These are phyloP conservation scores for Drechslerella coelobrocha DNA, from an alignment of 2,329 filamentous ascomycete species.

Conservation along the genomic window DNA sequence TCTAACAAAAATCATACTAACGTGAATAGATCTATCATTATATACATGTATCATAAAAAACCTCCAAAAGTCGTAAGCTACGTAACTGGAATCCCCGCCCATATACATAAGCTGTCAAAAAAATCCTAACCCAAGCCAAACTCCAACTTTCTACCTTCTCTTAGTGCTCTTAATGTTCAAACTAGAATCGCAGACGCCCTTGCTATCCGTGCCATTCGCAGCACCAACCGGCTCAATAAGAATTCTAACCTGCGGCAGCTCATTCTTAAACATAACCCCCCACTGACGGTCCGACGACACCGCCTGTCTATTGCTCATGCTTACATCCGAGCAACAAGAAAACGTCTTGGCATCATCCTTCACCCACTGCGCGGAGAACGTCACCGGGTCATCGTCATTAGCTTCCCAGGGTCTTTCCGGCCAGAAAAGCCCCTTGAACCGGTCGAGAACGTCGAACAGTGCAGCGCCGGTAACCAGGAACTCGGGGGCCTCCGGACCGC, in stretches of 20 bases:
- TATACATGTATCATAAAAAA: too few species aligned
- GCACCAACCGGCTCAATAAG: background rate
- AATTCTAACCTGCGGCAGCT: background rate
- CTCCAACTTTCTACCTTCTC: too few species aligned
- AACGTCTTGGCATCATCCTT: background rate
- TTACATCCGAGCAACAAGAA: conserved; percentile 6
- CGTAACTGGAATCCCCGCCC: too few species aligned
- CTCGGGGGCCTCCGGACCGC: too few species aligned
- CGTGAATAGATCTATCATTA: too few species aligned
- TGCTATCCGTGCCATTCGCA: background rate
- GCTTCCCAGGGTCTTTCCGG: conserved; percentile 13
- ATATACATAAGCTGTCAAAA: too few species aligned
- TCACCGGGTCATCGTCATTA: conserved; percentile 1
- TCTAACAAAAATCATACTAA: too few species aligned
- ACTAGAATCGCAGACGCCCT: too few species aligned
- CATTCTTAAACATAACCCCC: conserved; percentile 2
- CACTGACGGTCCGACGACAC: conserved; percentile 22
- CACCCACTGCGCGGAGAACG: conserved; percentile 1
- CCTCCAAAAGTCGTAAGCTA: too few species aligned
- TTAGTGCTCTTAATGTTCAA: too few species aligned
- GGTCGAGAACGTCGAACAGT: background rate
- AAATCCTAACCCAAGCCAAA: too few species aligned
- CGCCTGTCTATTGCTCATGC: background rate
- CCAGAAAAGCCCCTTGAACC: conserved; percentile 13
- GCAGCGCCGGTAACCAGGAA: background rate